Percentiles rank a stretch among this genome's conserved stretches.
phyloP scores from a whole-genome alignment of 192 early-diverging fungal species.

The Coemansia nantahalensis region DNA sequence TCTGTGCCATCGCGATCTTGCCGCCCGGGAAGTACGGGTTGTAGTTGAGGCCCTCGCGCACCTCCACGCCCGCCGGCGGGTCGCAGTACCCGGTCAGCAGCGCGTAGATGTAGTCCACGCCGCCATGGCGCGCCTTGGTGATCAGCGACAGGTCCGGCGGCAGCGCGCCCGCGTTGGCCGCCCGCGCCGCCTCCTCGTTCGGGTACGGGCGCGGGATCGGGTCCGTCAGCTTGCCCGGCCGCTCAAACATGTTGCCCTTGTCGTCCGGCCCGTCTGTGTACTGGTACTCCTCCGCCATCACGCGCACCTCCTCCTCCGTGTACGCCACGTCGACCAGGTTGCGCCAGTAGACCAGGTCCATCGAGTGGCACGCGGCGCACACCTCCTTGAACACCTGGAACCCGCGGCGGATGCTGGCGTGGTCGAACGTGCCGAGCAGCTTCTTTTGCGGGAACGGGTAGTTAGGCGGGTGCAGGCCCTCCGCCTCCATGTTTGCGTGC shows the following conservation, averaged over 20 bases:
- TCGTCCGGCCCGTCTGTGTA: conserved; percentile 94
- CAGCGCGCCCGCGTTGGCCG: conserved; percentile 91
- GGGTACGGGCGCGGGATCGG: conserved; percentile 87
- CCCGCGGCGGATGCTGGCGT: conserved; percentile 93
- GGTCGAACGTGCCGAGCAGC: conserved; percentile 86
- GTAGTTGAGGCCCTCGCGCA: conserved; percentile 96
- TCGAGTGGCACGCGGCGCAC: conserved; percentile 95
- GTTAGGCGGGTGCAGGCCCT: conserved; percentile 87
- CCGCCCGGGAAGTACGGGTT: conserved; percentile 99
- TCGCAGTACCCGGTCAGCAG: conserved; percentile 94
- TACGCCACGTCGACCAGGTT: conserved; percentile 95
- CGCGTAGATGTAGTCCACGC: conserved; percentile 92
- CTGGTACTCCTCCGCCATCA: conserved; percentile 89
- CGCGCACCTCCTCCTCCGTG: conserved; percentile 89
- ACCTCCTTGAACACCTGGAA: conserved; percentile 99
- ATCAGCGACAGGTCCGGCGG: conserved; percentile 97
- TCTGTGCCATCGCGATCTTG: conserved; percentile 94
- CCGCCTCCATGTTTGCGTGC: conserved; percentile 81
- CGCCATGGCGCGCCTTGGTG: conserved; percentile 91
- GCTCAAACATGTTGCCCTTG: conserved; percentile 83
- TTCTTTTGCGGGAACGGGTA: conserved; percentile 88
- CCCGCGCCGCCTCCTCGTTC: conserved; percentile 96
- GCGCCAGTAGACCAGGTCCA: conserved; percentile 91
- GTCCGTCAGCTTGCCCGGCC: conserved; percentile 94
- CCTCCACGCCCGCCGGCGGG: conserved; percentile 87